Evolutionary conservation across 257 asterid genomes (phyloP).

Genomic region (Echium plantagineum): DNA sequence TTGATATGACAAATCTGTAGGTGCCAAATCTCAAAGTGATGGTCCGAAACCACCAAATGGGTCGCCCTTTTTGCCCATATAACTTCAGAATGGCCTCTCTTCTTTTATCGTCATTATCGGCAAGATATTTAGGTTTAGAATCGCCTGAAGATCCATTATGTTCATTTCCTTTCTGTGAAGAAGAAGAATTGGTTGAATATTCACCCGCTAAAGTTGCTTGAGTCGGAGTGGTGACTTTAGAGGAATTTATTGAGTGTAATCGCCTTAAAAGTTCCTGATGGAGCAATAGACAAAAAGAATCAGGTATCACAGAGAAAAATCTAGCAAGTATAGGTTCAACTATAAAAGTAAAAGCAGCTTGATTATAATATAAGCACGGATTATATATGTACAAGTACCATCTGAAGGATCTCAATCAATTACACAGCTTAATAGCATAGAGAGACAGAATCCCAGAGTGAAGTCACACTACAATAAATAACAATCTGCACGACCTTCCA

Average conservation of each 20-base stretch:
- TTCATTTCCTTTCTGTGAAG: constrained; percentile 9
- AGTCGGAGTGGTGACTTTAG: constrained; percentile 33
- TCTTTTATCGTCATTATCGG: constrained; percentile 11
- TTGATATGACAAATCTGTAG: too few relatives aligned
- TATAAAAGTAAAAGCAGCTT: too few relatives aligned
- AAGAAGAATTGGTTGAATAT: too few relatives aligned
- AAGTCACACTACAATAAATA: too few relatives aligned
- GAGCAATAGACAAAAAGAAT: background rate
- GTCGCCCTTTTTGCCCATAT: constrained; percentile 35
- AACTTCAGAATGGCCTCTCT: constrained; percentile 48
- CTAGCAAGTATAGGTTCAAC: background rate
- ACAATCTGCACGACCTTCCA: too few relatives aligned
- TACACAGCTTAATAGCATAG: too few relatives aligned
- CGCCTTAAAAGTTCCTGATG: constrained; percentile 71
- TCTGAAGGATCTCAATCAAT: too few relatives aligned
- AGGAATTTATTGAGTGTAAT: constrained; percentile 41
- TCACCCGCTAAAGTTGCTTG: constrained; percentile 23
- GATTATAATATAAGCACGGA: too few relatives aligned
- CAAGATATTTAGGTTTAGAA: too few relatives aligned
- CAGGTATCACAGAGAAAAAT: background rate
- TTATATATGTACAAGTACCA: too few relatives aligned
- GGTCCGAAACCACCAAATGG: constrained; percentile 52
- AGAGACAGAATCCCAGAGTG: too few relatives aligned
- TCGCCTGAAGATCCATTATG: constrained; percentile 22
- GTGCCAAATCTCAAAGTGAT: too few relatives aligned